Base-by-base conservation (phyloP, 768 basidiomycete genomes). In the Austroboletus festivus region DNA sequence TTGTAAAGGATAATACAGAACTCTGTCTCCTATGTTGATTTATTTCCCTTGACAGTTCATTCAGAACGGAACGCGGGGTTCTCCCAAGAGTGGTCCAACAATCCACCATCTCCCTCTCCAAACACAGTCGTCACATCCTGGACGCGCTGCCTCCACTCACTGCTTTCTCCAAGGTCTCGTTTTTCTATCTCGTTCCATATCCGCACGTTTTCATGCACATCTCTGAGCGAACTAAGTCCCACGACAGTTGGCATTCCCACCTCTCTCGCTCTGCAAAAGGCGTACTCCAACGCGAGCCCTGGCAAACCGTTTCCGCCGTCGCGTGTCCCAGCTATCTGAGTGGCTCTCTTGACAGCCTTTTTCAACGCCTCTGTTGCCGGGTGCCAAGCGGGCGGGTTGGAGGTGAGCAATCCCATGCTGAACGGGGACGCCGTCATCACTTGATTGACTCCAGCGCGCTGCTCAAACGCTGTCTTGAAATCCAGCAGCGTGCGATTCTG, bases 361-460 rank as follows among this genome's bases (percentile, higher is more conserved):
- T 60, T 71, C 34, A 89, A 50, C 12, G 59, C 67, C 13, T 64
- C 58, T 18, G 89, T 77, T 6, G 89, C 88, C 15, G 90, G 89
- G 60, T 93, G 89, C 91, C 90, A 93, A 3, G 64, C 12, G 1
- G 86, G 85, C 3, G 77, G 73, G 1, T 61, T 63, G 9, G 72
- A 67, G 0, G 82, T 81, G 28, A 94, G 75, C 3, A 93, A 77
- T 0, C 85, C 85, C 91, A 93, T 93, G 61, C 79, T 84, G 44
- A 94, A 73, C 8, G 92, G 92, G 2, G 90, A 91, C 2, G 92
- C 92, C 3, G 84, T 73, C 43, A 92, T 45, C 23, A 94, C 72
- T 47, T 89, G 86, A 47, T 66, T 62, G 38, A 94, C 77, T 42
- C 78, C 70, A 0, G 89, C 89, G 20, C 85, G 83, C 18, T 69